Evolutionary conservation across 164 flowering plant species (phyloP), one percentile per base, ranked within the genome.

Genomic region (Pachysandra terminalis): DNA sequence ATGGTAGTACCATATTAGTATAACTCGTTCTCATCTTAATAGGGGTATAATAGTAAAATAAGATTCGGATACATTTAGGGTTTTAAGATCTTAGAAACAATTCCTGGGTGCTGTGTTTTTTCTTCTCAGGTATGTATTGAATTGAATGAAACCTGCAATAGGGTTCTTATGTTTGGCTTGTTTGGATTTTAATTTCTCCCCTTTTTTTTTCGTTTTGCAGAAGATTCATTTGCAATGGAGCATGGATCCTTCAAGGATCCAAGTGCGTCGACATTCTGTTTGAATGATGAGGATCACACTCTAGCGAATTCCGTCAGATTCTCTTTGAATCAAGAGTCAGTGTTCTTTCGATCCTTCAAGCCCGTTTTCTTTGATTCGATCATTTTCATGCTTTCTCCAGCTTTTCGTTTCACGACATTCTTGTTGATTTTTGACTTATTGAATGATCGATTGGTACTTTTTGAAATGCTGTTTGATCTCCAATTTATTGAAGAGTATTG

Each of bases 231-330:
- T 25, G 28, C 55, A 73, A 87, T 90, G 95, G 98, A 93, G 56
- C 92, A 83, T 61, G 93, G 95, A 5, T 80, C 89, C 3, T 64
- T 64, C 27, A 59, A 75, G 23, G 87, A 90, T 68, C 74, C 64
- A 19, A 77, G 79, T 45, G 73, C 85, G 28, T 83, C 96, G 9
- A 90, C 98, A 22, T 90, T 93, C 68, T 83, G 96, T 67, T 73
- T 93, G 52, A 72, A 83, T 0, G 90, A 89, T 65, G 98, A 91
- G 72, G 97, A 94, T 84, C 97, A 94, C 64, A 90, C 97, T 2
- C 81, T 94, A 22, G 97, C 96, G 3, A 94, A 94, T 73, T 75
- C 96, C 10, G 73, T 89, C 55, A 79, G 97, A 82, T 90, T 82
- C 77, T 59, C 83, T 51, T 80, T 91, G 63, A 94, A 91, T 75